These are phyloP conservation scores for Hysterium pulicare DNA, from an alignment of 2,329 filamentous ascomycete species.

Conservation along the genomic window DNA sequence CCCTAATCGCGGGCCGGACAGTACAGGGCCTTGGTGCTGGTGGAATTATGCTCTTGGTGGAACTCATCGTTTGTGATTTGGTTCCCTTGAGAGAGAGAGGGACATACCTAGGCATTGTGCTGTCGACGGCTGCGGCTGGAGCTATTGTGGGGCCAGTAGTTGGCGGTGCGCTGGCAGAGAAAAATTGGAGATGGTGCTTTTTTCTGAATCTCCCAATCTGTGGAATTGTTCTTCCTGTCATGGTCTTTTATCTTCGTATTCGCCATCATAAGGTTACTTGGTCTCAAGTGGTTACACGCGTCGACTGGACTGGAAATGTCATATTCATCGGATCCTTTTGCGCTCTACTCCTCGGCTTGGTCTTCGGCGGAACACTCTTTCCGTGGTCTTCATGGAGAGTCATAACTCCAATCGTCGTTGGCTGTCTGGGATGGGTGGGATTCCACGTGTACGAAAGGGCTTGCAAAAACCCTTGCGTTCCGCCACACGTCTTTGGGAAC, in stretches of 20 bases:
- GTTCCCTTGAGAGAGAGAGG: slow-evolving; percentile 7
- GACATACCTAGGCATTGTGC: slow-evolving; percentile 4
- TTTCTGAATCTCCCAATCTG: slow-evolving; percentile 33
- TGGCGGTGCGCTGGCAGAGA: slow-evolving; percentile 16
- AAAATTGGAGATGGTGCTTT: slow-evolving; percentile 28
- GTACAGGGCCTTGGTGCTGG: slow-evolving; percentile 53
- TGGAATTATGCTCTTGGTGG: slow-evolving; percentile 46
- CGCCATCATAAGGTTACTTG: slow-evolving; percentile 16
- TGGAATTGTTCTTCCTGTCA: slow-evolving; percentile 23
- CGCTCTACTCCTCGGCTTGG: slow-evolving; percentile 41
- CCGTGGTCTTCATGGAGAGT: slow-evolving; percentile 40
- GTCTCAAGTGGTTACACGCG: slow-evolving; percentile 20
- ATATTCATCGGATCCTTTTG: slow-evolving; percentile 39
- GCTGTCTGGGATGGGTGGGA: slow-evolving; percentile 25
- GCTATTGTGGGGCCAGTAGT: slow-evolving; percentile 6
- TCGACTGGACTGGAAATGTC: slow-evolving; percentile 44
- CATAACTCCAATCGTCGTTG: slow-evolving; percentile 38
- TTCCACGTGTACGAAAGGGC: slow-evolving; percentile 34
- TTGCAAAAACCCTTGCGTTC: slow-evolving; percentile 15
- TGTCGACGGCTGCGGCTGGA: slow-evolving; percentile 1
- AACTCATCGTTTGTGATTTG: slow-evolving; percentile 13
- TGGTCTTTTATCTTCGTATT: slow-evolving; percentile 18
- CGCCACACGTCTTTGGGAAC: slow-evolving; percentile 11
- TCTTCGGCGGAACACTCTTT: slow-evolving; percentile 41
- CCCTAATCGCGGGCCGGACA: slow-evolving; percentile 43